Percentiles rank a stretch among this genome's conserved stretches.
phyloP scores from a whole-genome alignment of 768 basidiomycete species.

The Fomitopsis pulvina region DNA sequence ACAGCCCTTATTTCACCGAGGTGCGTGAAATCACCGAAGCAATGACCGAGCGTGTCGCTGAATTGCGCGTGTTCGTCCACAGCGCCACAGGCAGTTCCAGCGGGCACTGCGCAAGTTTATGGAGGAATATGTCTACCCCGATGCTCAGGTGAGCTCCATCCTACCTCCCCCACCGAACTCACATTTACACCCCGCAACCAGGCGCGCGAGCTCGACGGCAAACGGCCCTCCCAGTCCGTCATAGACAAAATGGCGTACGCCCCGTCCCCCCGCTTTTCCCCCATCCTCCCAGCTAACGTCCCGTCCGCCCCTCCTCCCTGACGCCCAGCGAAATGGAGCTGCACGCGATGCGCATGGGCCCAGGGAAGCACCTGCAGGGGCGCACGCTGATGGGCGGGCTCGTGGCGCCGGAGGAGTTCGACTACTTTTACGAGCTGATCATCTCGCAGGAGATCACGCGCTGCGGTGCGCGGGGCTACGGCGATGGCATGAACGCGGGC shows the following conservation, averaged over 20 bases:
- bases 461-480: constrained; percentile 71
- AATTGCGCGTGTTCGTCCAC: constrained; percentile 30
- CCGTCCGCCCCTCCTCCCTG: constrained; percentile 38
- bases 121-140: constrained; percentile 54
- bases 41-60: constrained; percentile 37
- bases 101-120: constrained; percentile 55
- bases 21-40: constrained; percentile 35
- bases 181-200: not conserved
- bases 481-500: constrained; percentile 71
- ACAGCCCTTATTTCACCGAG: constrained; percentile 76
- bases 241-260: constrained; percentile 78
- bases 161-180: not conserved
- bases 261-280: constrained; percentile 26
- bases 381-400: constrained; percentile 66
- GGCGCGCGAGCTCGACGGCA: constrained; percentile 80
- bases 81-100: constrained; percentile 63
- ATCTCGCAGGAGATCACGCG: constrained; percentile 31
- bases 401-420: constrained; percentile 78
- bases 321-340: constrained; percentile 53
- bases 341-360: constrained; percentile 93
- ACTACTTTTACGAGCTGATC: constrained; percentile 78
- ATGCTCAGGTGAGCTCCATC: constrained; percentile 25
- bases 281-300: constrained; percentile 76
- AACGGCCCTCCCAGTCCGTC: constrained; percentile 74
- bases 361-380: constrained; percentile 82